Evolutionary conservation across 108 stramenopile species (phyloP).

Genomic region (Cyclotella baltica): DNA sequence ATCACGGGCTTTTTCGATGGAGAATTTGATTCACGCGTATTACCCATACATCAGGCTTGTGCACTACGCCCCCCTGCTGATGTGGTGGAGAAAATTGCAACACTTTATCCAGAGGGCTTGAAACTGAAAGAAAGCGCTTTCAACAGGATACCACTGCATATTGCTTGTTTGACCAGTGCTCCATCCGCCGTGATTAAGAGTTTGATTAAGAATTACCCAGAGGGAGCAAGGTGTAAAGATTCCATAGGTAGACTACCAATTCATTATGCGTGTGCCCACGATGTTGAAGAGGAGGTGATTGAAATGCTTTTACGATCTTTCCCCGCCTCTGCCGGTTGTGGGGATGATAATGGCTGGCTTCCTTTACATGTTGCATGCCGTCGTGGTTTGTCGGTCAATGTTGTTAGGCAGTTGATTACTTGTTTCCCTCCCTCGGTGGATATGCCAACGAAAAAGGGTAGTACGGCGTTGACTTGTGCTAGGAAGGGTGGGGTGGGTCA

Average conservation of each 20-base stretch:
- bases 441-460: conserved; percentile 69
- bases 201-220: conserved; percentile 57
- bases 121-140: conserved; percentile 64
- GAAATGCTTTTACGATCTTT: conserved; percentile 53
- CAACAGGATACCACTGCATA: conserved; percentile 71
- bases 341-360: conserved; percentile 73
- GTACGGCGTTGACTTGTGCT: conserved; percentile 62
- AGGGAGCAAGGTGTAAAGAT: conserved; percentile 64
- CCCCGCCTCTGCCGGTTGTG: conserved; percentile 64
- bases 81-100: conserved; percentile 59
- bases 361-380: conserved; percentile 48
- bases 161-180: conserved; percentile 81
- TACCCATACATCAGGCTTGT: conserved; percentile 76
- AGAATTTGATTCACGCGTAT: conserved; percentile 59
- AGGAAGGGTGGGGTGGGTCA: conserved; percentile 18
- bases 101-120: conserved; percentile 61
- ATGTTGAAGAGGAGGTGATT: conserved; percentile 56
- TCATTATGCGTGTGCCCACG: conserved; percentile 77
- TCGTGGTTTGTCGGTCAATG: conserved; percentile 16
- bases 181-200: conserved; percentile 55
- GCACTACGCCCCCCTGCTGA: conserved; percentile 34
- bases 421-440: conserved; percentile 36
- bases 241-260: conserved; percentile 58
- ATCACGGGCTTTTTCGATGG: conserved; percentile 73
- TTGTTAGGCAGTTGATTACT: conserved; percentile 17